Base-by-base conservation (phyloP, 139 green algal genomes). In the Coelastrella sp. region DNA sequence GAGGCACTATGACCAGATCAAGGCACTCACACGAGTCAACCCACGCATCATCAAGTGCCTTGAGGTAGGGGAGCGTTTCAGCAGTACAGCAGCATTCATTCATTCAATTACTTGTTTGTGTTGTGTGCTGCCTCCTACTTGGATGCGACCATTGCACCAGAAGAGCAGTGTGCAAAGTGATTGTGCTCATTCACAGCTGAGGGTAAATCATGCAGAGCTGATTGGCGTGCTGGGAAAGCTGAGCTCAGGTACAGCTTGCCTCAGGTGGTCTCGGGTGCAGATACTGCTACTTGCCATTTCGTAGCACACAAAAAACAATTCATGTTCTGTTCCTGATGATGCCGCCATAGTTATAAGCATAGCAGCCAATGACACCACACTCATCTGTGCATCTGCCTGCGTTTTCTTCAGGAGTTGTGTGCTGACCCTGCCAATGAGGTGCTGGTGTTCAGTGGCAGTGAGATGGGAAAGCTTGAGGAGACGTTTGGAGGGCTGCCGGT, bases 1-100 rank as follows among this genome's bases (percentile, higher is more conserved):
- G 91, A 93, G 95, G 35, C 95, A 98, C 86, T 98, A 96, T 91
- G 96, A 99, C 93, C 93, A 96, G 86, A 92, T 97, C 88, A 94
- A 95, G 25, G 85, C 92, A 0, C 92, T 97, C 25, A 92, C 92
- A 82, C 94, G 96, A 58, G 94, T 95, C 85, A 96, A 96, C 94
- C 94, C 93, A 6, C 93, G 91, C 61, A 89, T 96, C 61, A 88
- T 96, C 27, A 79, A 87, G 49, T 93, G 82, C 89, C 90, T 96
- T 8, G 72, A 92, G 81, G 93, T 90, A 19, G 94, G 78, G 25
- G 35, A 49, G 35, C 35, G 3, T 35, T n/a, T 12, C 74, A 59
- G 74, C 1, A 4, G 1, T 12, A 35, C 72, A 27, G 72, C 20
- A 27, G 10, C 12, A 12, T 35, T 4, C 15, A 9, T 25, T 25